Evolutionary conservation across 1,139 yeast genomes (phyloP).

Genomic region (Kodamaea plutei): DNA sequence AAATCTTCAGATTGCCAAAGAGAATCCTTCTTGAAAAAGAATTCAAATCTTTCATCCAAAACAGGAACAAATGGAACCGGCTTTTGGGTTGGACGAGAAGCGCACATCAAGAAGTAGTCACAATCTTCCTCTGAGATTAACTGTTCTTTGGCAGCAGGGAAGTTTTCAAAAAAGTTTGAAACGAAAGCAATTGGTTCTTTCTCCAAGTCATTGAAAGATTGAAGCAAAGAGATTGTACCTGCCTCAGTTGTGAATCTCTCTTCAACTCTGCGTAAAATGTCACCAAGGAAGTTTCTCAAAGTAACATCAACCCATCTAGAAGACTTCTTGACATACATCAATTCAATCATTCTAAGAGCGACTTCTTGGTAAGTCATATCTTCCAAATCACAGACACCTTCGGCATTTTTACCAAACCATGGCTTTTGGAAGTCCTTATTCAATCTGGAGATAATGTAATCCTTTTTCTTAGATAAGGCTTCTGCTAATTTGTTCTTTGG

Average conservation of each 20-base stretch:
- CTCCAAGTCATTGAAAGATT: slow-evolving; percentile 65
- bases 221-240: slow-evolving; percentile 62
- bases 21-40: slow-evolving; percentile 96
- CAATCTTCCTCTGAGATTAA: slow-evolving; percentile 92
- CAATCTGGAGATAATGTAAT: slow-evolving; percentile 76
- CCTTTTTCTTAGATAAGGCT: slow-evolving; percentile 78
- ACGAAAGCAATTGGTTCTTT: slow-evolving; percentile 56
- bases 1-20: slow-evolving; percentile 98
- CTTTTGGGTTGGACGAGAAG: slow-evolving; percentile 83
- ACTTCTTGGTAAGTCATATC: slow-evolving; percentile 96
- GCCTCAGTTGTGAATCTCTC: slow-evolving; percentile 77
- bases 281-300: slow-evolving; percentile 83
- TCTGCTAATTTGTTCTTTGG: slow-evolving; percentile 88
- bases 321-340: slow-evolving; percentile 79
- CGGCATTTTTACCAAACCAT: slow-evolving; percentile 82
- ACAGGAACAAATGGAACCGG: slow-evolving; percentile 98
- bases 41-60: slow-evolving; percentile 89
- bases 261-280: slow-evolving; percentile 87
- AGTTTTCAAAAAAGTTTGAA: slow-evolving; percentile 57
- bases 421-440: slow-evolving; percentile 97
- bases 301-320: slow-evolving; percentile 85
- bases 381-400: slow-evolving; percentile 84
- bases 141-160: slow-evolving; percentile 73
- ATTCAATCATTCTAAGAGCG: slow-evolving; percentile 80
- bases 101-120: slow-evolving; percentile 83